Percentiles rank a stretch among this genome's conserved stretches.
phyloP scores from a whole-genome alignment of 139 green algal genomes.

The Pseudopediastrum boryanum region DNA sequence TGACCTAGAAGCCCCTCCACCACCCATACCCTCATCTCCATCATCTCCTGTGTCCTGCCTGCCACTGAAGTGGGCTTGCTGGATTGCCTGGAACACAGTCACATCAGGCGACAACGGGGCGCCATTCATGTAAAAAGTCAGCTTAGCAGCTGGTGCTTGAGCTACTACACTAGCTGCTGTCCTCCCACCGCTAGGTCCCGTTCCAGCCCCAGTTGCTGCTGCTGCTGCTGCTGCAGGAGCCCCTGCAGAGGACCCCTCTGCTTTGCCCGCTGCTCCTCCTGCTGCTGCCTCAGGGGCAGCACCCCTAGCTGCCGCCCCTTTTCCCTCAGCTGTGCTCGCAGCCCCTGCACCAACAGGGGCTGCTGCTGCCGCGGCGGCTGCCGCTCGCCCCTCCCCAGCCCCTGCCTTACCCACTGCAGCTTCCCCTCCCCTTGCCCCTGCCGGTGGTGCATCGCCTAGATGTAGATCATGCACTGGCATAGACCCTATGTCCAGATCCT shows the following conservation, averaged over 20 bases:
- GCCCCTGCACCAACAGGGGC: slow-evolving; percentile 28
- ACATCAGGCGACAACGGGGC: slow-evolving; percentile 46
- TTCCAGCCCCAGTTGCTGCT: slow-evolving; percentile 7
- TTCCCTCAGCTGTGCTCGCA: slow-evolving; percentile 15
- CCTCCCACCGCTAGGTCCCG: neutral
- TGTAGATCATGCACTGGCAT: slow-evolving; percentile 84
- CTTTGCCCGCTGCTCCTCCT: neutral
- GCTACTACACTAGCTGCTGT: neutral
- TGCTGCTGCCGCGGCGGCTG: neutral
- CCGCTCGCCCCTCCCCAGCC: neutral
- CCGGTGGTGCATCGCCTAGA: slow-evolving; percentile 48
- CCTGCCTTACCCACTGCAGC: neutral
- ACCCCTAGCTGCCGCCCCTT: neutral
- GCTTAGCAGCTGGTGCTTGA: slow-evolving; percentile 38
- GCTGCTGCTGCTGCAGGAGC: slow-evolving; percentile 5
- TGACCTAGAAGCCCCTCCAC: slow-evolving; percentile 12
- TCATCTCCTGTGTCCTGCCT: slow-evolving; percentile 36
- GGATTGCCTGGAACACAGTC: slow-evolving; percentile 91
- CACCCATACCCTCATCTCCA: slow-evolving; percentile 26
- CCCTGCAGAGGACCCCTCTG: too few relatives aligned
- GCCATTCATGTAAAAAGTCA: slow-evolving; percentile 74
- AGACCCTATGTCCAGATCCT: slow-evolving; percentile 42
- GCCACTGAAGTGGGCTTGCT: slow-evolving; percentile 39
- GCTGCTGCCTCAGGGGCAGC: slow-evolving; percentile 27
- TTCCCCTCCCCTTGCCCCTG: slow-evolving; percentile 19